These are phyloP conservation scores for Debaryomyces psychrophilus DNA, from an alignment of 1,139 yeast species.

Conservation along the genomic window DNA sequence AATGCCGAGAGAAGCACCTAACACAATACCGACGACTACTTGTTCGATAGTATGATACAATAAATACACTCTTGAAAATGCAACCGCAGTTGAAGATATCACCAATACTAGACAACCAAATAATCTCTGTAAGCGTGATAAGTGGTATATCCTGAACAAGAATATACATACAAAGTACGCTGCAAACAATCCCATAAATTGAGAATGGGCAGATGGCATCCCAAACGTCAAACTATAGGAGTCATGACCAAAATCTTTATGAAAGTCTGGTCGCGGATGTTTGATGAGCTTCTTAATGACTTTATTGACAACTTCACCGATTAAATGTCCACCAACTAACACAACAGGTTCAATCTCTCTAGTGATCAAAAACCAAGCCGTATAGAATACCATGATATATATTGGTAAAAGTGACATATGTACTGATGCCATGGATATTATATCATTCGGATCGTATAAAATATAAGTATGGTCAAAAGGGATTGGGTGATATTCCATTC, in stretches of 20 bases:
- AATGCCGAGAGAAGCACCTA: slow-evolving; percentile 65
- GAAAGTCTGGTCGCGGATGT: slow-evolving; percentile 75
- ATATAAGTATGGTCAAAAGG: slow-evolving; percentile 78
- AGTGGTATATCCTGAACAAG: slow-evolving; percentile 30
- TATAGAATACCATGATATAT: slow-evolving; percentile 73
- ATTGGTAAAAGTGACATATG: slow-evolving; percentile 84
- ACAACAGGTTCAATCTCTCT: slow-evolving; percentile 86
- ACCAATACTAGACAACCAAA: slow-evolving; percentile 27
- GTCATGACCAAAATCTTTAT: slow-evolving; percentile 52
- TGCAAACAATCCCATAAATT: slow-evolving; percentile 87
- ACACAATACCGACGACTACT: slow-evolving; percentile 68
- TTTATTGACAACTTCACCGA: slow-evolving; percentile 74
- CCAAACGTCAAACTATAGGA: slow-evolving; percentile 70
- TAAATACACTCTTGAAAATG: slow-evolving; percentile 75
- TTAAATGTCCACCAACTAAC: slow-evolving; percentile 83
- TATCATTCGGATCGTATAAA: slow-evolving; percentile 70
- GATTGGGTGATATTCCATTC: slow-evolving; percentile 29
- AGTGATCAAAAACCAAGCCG: slow-evolving; percentile 80
- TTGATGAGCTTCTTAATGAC: slow-evolving; percentile 63
- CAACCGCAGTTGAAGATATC: slow-evolving; percentile 52
- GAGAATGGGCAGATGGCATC: slow-evolving; percentile 97
- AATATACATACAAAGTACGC: slow-evolving; percentile 58
- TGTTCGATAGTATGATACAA: slow-evolving; percentile 76
- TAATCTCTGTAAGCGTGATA: slow-evolving; percentile 25
- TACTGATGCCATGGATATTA: slow-evolving; percentile 64